Percentiles rank a stretch among this genome's conserved stretches.
These are phyloP conservation scores for Cladophialophora yegresii DNA, from an alignment of 2,329 filamentous ascomycete genomes.

Conservation along the genomic window DNA sequence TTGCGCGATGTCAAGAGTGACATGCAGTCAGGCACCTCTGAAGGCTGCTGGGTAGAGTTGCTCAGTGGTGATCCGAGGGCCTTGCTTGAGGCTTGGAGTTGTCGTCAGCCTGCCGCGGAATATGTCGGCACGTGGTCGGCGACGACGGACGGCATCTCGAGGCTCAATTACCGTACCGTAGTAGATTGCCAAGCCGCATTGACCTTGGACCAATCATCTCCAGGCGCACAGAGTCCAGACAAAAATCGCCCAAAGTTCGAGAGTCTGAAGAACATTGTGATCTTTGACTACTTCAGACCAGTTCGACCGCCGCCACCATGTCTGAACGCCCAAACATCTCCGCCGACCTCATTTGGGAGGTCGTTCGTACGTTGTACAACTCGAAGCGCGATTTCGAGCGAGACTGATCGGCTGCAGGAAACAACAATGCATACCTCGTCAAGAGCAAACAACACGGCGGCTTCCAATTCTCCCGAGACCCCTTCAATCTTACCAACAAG, in stretches of 20 bases:
- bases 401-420: conserved; percentile 58
- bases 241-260: conserved; percentile 24
- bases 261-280: not conserved
- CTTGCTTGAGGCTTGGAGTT: conserved; percentile 10
- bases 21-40: not conserved
- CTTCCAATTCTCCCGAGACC: conserved; percentile 89
- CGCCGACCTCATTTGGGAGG: conserved; percentile 89
- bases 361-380: conserved; percentile 73
- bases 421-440: conserved; percentile 86
- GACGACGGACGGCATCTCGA: not conserved
- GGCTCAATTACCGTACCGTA: not conserved
- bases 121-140: conserved; percentile 22
- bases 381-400: conserved; percentile 5
- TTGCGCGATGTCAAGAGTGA: conserved; percentile 6
- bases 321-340: conserved; percentile 72
- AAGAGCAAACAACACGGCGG: conserved; percentile 81
- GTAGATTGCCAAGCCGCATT: not conserved
- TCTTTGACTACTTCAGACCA: conserved; percentile 11
- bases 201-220: conserved; percentile 3
- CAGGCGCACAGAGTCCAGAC: conserved; percentile 21
- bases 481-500: conserved; percentile 89
- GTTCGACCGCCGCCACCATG: conserved; percentile 29
- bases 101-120: conserved; percentile 21
- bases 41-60: not conserved
- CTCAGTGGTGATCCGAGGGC: not conserved